Percentiles rank a stretch among this genome's conserved stretches.
Evolutionary conservation across 148 eudicot genomes (phyloP).

Genomic region (Polygonum aviculare): DNA sequence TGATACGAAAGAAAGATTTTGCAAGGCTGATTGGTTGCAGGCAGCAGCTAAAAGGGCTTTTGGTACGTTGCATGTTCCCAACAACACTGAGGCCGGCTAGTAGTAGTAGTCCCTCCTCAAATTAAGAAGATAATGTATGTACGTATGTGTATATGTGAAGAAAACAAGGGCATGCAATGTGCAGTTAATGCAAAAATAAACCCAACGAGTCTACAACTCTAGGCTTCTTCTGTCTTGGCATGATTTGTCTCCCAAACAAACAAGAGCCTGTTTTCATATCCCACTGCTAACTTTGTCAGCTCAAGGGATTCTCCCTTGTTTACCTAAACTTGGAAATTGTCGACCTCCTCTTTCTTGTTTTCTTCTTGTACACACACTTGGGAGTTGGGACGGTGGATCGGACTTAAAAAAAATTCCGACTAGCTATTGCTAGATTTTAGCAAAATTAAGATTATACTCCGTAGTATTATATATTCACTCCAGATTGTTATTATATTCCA

Average conservation of each 20-base stretch:
- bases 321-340: background rate
- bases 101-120: background rate
- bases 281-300: background rate
- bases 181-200: background rate
- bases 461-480: too few relatives aligned
- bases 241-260: background rate
- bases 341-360: background rate
- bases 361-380: background rate
- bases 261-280: too few relatives aligned
- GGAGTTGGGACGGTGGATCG: too few relatives aligned
- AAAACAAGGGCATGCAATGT: background rate
- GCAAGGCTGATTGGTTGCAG: background rate
- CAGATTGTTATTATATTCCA: too few relatives aligned
- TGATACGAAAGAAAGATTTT: slow-evolving; percentile 5
- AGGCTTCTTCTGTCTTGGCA: background rate
- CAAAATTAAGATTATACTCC: too few relatives aligned
- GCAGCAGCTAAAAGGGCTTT: background rate
- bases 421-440: too few relatives aligned
- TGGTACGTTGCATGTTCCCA: background rate
- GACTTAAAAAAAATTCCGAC: too few relatives aligned
- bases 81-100: background rate
- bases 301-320: background rate
- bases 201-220: background rate
- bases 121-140: slow-evolving; percentile 1
- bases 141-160: too few relatives aligned